Percentiles rank a stretch among this genome's conserved stretches.
phyloP scores from a whole-genome alignment of 106 monocot species.

The Allium sativum region DNA sequence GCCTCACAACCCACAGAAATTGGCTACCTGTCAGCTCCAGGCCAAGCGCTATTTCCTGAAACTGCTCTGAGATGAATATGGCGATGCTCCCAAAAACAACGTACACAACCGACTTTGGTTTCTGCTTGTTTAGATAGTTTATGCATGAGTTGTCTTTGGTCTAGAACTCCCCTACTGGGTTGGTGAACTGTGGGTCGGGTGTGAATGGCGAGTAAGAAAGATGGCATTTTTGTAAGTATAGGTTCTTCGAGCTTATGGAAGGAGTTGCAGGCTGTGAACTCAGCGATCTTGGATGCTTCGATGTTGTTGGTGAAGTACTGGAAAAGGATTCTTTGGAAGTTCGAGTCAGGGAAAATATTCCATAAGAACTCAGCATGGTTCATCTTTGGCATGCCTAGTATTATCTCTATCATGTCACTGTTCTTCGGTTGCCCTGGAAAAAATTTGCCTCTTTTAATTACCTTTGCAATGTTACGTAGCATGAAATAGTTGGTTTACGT shows the following conservation, averaged over 20 bases:
- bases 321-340: slow-evolving; percentile 6
- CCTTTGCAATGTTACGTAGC: neutral
- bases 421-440: slow-evolving; percentile 9
- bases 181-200: neutral
- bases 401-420: slow-evolving; percentile 9
- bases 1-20: slow-evolving; percentile 58
- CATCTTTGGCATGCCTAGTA: slow-evolving; percentile 18
- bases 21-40: slow-evolving; percentile 29
- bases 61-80: slow-evolving; percentile 23
- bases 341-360: slow-evolving; percentile 8
- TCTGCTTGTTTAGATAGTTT: slow-evolving; percentile 43
- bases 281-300: slow-evolving; percentile 8
- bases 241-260: slow-evolving; percentile 28
- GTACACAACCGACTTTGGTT: slow-evolving; percentile 33
- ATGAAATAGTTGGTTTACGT: neutral
- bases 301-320: neutral
- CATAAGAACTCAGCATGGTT: slow-evolving; percentile 15
- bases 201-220: slow-evolving; percentile 20
- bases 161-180: slow-evolving; percentile 26
- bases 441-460: neutral
- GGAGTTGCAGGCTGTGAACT: slow-evolving; percentile 38
- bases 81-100: slow-evolving; percentile 60
- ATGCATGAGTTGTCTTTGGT: slow-evolving; percentile 25
- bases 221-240: slow-evolving; percentile 1
- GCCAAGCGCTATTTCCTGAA: slow-evolving; percentile 42